These are phyloP conservation scores for Colletotrichum navitas DNA, from an alignment of 2,329 filamentous ascomycete genomes.

Conservation along the genomic window DNA sequence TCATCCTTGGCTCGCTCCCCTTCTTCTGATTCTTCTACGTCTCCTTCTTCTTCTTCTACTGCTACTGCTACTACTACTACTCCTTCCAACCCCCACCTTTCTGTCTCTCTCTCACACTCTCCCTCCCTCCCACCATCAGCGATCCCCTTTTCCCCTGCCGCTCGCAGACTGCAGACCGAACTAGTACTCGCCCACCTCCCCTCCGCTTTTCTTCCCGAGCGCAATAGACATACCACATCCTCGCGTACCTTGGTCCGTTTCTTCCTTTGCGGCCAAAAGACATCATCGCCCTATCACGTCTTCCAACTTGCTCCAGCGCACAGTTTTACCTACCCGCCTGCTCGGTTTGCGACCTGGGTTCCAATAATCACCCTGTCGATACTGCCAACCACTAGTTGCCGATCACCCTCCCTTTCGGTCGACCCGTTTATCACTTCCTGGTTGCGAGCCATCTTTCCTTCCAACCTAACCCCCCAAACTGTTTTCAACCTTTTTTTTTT, in stretches of 20 bases:
- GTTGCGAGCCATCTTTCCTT: slow-evolving; percentile 12
- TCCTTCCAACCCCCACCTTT: slow-evolving; percentile 29
- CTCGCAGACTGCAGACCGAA: slow-evolving; percentile 36
- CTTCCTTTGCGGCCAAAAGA: background rate
- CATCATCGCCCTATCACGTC: slow-evolving; percentile 7
- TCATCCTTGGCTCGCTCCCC: slow-evolving; percentile 13
- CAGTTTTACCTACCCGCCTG: slow-evolving; percentile 20
- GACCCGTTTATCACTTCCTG: slow-evolving; percentile 13
- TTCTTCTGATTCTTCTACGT: slow-evolving; percentile 5
- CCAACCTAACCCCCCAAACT: slow-evolving; percentile 14
- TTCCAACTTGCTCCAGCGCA: slow-evolving; percentile 19
- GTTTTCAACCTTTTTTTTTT: background rate
- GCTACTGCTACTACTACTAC: background rate
- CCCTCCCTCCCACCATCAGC: slow-evolving; percentile 6
- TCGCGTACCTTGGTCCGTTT: background rate
- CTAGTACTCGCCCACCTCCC: slow-evolving; percentile 26
- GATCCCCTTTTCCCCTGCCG: slow-evolving; percentile 36
- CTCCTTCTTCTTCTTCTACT: background rate
- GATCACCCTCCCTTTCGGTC: slow-evolving; percentile 40
- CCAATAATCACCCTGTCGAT: slow-evolving; percentile 33
- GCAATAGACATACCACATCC: slow-evolving; percentile 21
- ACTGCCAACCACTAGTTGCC: slow-evolving; percentile 36
- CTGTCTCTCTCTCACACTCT: background rate
- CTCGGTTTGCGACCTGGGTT: slow-evolving; percentile 19
- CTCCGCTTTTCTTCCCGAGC: slow-evolving; percentile 10